These are phyloP conservation scores for Diaporthe velutina DNA, from an alignment of 2,329 filamentous ascomycete species.

Conservation along the genomic window DNA sequence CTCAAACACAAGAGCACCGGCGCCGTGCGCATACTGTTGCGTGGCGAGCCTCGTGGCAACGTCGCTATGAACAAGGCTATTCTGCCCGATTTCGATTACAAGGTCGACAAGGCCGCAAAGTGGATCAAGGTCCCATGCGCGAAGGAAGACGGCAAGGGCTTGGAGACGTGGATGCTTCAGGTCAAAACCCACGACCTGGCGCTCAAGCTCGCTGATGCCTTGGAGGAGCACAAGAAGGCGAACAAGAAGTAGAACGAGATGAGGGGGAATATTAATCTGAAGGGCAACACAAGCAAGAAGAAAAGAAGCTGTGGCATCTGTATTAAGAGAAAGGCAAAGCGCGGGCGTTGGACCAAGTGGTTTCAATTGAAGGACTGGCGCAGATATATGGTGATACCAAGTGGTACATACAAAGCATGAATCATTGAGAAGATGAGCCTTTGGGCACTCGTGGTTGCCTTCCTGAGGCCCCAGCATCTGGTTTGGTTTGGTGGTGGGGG, in stretches of 20 bases:
- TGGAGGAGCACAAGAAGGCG: constrained; percentile 68
- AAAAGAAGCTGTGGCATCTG: constrained; percentile 17
- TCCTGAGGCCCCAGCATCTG: not conserved
- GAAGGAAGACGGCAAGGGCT: constrained; percentile 67
- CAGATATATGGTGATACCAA: constrained; percentile 33
- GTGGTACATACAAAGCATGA: constrained; percentile 35
- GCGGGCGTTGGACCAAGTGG: constrained; percentile 38
- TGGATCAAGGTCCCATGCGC: constrained; percentile 71
- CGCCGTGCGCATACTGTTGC: constrained; percentile 76
- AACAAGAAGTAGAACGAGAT: constrained; percentile 61
- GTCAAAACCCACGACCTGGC: constrained; percentile 75
- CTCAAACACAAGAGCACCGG: constrained; percentile 80
- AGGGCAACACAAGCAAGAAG: not conserved
- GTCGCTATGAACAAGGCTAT: constrained; percentile 79
- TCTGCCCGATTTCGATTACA: constrained; percentile 73
- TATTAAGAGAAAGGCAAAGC: constrained; percentile 16
- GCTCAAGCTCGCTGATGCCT: constrained; percentile 61
- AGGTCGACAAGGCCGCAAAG: constrained; percentile 65
- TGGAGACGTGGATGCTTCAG: constrained; percentile 80
- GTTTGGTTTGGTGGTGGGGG: no score
- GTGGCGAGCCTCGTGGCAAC: constrained; percentile 81
- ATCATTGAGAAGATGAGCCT: constrained; percentile 14
- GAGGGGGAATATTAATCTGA: not conserved
- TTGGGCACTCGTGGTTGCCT: not conserved
- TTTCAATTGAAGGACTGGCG: constrained; percentile 29